Conservation (phyloP, 2,329 filamentous ascomycete genomes). For the Corinectria fuckeliana region DNA sequence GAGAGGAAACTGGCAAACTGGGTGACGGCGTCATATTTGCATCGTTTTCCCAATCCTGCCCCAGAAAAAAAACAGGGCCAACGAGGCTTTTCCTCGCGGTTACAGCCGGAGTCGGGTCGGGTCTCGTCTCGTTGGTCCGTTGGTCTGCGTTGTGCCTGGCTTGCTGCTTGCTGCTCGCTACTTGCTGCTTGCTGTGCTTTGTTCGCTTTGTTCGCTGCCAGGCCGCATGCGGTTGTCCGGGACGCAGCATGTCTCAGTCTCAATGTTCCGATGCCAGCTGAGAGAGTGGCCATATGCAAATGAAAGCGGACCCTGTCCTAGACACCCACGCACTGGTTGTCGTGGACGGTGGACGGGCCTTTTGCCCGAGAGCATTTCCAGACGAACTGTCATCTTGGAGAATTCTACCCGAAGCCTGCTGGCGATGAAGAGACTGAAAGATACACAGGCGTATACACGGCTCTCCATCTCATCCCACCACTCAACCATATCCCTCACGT, state of each 20-base stretch:
- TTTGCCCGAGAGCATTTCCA: neutral
- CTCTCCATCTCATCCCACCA: neutral
- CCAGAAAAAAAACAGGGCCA: neutral
- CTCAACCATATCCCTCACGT: neutral
- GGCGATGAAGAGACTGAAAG: neutral
- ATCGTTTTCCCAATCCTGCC: constrained; percentile 19
- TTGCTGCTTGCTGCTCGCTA: constrained; percentile 3
- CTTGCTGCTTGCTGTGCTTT: neutral
- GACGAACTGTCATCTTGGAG: neutral
- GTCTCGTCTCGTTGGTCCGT: neutral
- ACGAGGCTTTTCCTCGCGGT: neutral
- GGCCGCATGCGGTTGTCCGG: constrained; percentile 4
- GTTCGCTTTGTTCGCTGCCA: constrained; percentile 2
- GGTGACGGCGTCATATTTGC: constrained; percentile 35
- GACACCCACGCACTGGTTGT: neutral
- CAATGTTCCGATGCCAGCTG: neutral
- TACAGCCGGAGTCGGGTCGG: neutral
- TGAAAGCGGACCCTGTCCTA: constrained; percentile 28
- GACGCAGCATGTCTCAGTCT: constrained; percentile 27
- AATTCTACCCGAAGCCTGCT: neutral
- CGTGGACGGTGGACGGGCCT: neutral
- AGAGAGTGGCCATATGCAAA: constrained; percentile 24
- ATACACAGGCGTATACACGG: neutral
- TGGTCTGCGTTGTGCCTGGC: neutral
- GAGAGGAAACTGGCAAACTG: too few species aligned